Conservation (phyloP, 139 green algal species). For the Bryopsis sp. region DNA sequence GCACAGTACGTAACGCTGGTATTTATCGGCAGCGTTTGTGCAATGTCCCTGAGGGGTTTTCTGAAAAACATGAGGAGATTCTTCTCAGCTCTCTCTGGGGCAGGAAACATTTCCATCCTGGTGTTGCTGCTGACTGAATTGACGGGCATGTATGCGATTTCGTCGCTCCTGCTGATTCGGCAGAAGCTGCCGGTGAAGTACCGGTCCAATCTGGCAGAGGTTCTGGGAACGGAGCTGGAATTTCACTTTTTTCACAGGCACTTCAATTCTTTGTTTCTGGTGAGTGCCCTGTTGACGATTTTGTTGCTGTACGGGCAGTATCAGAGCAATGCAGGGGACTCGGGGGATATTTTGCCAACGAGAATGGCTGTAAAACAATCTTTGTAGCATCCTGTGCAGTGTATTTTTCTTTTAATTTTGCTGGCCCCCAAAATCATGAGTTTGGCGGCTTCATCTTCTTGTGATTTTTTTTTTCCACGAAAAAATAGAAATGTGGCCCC, state of each 20-base stretch:
- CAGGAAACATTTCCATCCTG: constrained; percentile 37
- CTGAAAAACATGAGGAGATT: constrained; percentile 58
- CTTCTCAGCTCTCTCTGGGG: constrained; percentile 14
- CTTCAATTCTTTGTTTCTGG: constrained; percentile 61
- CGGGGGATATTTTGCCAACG: background rate
- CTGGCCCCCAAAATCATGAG: too few species aligned
- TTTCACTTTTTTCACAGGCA: constrained; percentile 76
- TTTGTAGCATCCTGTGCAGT: too few species aligned
- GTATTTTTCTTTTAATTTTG: too few species aligned
- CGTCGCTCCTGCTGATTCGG: constrained; percentile 71
- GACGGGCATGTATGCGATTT: constrained; percentile 73
- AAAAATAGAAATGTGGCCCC: too few species aligned
- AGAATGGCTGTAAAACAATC: too few species aligned
- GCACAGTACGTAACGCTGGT: constrained; percentile 73
- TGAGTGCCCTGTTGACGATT: constrained; percentile 32
- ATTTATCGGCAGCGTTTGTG: constrained; percentile 80
- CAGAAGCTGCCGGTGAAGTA: constrained; percentile 66
- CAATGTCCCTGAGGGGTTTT: constrained; percentile 71
- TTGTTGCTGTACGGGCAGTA: constrained; percentile 42
- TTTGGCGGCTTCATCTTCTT: too few species aligned
- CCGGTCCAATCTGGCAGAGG: constrained; percentile 45
- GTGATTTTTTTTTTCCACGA: too few species aligned
- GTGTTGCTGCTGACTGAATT: constrained; percentile 71
- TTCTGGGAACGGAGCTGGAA: constrained; percentile 67
- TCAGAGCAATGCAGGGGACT: constrained; percentile 20